Evolutionary conservation across 805 yeast species (phyloP).

Genomic region (Metschnikowia reukaufii): DNA sequence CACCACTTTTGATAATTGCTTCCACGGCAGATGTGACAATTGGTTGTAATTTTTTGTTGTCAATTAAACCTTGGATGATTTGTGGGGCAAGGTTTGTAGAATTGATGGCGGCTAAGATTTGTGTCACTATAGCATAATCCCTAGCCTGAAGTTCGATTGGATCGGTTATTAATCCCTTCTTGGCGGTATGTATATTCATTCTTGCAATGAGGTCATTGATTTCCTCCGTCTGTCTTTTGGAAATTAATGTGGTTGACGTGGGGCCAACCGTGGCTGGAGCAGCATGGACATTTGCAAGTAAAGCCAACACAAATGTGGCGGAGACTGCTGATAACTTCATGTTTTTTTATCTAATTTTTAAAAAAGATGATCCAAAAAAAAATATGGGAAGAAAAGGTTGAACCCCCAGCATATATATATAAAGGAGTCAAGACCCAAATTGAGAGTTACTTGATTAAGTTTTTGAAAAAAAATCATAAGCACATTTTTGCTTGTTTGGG

Average conservation of each 20-base stretch:
- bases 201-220: conserved; percentile 29
- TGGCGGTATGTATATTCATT: conserved; percentile 29
- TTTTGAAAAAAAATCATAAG: background rate
- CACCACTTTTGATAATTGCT: conserved; percentile 31
- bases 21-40: conserved; percentile 31
- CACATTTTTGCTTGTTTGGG: background rate
- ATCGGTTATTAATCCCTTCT: conserved; percentile 27
- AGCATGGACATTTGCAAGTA: conserved; percentile 18
- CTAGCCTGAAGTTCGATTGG: conserved; percentile 32
- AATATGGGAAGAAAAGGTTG: too few relatives aligned
- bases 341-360: too few relatives aligned
- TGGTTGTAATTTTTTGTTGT: conserved; percentile 31
- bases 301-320: conserved; percentile 20
- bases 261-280: conserved; percentile 20
- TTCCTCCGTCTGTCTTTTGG: conserved; percentile 21
- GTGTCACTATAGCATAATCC: conserved; percentile 42
- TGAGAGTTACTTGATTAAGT: background rate
- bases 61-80: conserved; percentile 34
- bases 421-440: background rate
- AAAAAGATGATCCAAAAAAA: too few relatives aligned
- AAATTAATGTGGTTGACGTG: conserved; percentile 9
- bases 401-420: too few relatives aligned
- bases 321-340: conserved; percentile 20
- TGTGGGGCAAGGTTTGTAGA: conserved; percentile 38
- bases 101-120: conserved; percentile 37